Conservation (phyloP, 148 eudicot species). For the Talinum fruticosum region DNA sequence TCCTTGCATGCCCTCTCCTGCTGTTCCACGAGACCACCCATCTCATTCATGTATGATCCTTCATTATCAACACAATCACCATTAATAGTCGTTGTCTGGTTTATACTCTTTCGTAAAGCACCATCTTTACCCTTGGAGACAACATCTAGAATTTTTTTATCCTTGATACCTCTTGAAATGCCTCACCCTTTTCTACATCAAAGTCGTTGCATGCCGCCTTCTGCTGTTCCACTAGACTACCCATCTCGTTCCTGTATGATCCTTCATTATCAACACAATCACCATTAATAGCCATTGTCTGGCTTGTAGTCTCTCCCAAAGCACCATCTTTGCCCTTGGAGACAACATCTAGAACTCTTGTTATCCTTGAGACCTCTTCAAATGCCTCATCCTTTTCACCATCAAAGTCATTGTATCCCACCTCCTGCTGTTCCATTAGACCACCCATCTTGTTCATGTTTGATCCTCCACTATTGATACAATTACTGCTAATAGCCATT, state of each 20-base stretch:
- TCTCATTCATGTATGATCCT: background rate
- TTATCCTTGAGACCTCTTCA: conserved; percentile 1
- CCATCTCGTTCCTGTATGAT: background rate
- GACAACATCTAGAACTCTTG: background rate
- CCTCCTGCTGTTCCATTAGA: background rate
- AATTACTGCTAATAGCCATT: background rate
- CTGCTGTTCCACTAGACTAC: background rate
- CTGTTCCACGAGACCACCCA: background rate
- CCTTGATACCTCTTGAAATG: background rate
- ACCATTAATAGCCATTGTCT: background rate
- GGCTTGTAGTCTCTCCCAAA: background rate
- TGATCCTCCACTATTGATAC: background rate
- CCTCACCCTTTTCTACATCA: background rate
- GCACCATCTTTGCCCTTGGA: background rate
- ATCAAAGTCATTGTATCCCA: background rate
- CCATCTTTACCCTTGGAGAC: background rate
- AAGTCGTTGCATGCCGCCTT: background rate
- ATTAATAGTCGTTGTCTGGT: background rate
- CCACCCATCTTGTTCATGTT: background rate
- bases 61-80: background rate
- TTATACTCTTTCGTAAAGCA: background rate
- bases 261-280: background rate
- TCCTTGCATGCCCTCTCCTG: background rate
- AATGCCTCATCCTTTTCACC: background rate
- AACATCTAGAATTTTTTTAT: background rate